phyloP scores from a whole-genome alignment of 495 filamentous ascomycete species.

The Aspergillus wentii region DNA sequence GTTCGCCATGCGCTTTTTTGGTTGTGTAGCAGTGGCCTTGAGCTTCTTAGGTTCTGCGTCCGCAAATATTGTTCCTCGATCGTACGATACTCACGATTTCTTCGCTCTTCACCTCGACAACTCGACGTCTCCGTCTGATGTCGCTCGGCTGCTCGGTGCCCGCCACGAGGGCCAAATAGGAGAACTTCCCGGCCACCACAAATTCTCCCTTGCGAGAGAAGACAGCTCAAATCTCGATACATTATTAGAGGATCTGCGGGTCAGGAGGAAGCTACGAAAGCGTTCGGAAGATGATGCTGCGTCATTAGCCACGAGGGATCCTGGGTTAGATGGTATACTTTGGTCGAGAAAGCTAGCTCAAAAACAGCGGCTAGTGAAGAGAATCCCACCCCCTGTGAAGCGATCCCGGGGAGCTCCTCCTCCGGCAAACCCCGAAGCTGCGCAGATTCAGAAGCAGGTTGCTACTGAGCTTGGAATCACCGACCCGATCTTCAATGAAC shows the following conservation, averaged over 20 bases:
- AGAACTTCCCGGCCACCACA: slow-evolving; percentile 74
- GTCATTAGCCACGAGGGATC: slow-evolving; percentile 38
- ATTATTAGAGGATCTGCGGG: slow-evolving; percentile 51
- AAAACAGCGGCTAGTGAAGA: slow-evolving; percentile 70
- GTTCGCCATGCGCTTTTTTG: slow-evolving; percentile 31
- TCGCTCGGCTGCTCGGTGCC: slow-evolving; percentile 70
- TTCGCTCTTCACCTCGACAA: slow-evolving; percentile 80
- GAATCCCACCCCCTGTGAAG: slow-evolving; percentile 48
- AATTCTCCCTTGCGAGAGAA: slow-evolving; percentile 66
- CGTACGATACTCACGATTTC: slow-evolving; percentile 76
- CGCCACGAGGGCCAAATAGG: slow-evolving; percentile 81
- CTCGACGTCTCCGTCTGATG: slow-evolving; percentile 57
- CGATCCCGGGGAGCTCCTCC: slow-evolving; percentile 5
- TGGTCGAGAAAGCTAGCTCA: slow-evolving; percentile 79
- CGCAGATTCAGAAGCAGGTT: slow-evolving; percentile 55
- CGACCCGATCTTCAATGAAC: slow-evolving; percentile 87
- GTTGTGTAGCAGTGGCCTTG: slow-evolving; percentile 35
- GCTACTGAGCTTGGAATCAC: slow-evolving; percentile 62
- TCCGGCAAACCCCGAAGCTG: slow-evolving; percentile 40
- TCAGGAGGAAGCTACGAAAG: slow-evolving; percentile 46
- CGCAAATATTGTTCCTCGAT: slow-evolving; percentile 44
- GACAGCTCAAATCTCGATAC: slow-evolving; percentile 53
- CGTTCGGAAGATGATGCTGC: slow-evolving; percentile 44
- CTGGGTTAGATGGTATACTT: slow-evolving; percentile 66
- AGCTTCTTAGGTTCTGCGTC: slow-evolving; percentile 30